These are phyloP conservation scores for Cyclotella cryptica DNA, from an alignment of 108 stramenopile genomes.

Conservation along the genomic window DNA sequence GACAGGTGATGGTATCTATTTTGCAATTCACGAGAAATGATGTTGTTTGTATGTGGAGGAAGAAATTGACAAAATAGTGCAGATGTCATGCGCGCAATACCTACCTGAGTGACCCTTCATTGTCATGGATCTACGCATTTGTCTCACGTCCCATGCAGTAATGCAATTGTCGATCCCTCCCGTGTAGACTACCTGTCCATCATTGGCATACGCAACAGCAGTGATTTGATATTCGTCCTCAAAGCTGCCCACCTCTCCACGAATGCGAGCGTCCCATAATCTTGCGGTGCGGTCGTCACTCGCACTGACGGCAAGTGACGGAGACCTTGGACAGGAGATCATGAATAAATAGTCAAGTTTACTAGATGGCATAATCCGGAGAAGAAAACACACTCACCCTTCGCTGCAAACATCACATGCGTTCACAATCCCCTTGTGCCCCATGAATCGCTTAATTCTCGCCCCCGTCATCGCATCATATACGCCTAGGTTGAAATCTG, in stretches of 20 bases:
- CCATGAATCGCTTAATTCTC: conserved; percentile 65
- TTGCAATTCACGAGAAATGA: neutral
- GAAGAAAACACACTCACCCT: conserved; percentile 18
- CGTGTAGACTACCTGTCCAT: conserved; percentile 74
- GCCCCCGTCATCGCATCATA: conserved; percentile 75
- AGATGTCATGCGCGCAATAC: neutral
- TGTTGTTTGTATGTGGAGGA: too few species aligned
- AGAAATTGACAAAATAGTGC: neutral
- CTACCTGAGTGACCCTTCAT: conserved; percentile 79
- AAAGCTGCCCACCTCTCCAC: conserved; percentile 55
- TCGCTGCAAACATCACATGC: conserved; percentile 47
- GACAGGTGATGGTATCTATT: conserved; percentile 86
- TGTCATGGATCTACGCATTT: conserved; percentile 57
- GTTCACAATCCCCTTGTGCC: conserved; percentile 76
- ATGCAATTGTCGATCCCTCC: conserved; percentile 91
- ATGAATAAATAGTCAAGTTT: neutral
- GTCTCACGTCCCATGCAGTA: conserved; percentile 78
- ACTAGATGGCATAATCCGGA: neutral
- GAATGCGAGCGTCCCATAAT: conserved; percentile 82
- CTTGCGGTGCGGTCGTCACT: conserved; percentile 78
- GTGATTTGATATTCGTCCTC: conserved; percentile 77
- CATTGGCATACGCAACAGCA: conserved; percentile 72
- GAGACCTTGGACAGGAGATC: conserved; percentile 17
- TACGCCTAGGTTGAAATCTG: conserved; percentile 80
- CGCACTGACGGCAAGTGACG: conserved; percentile 66